phyloP scores from a whole-genome alignment of 306 rosid genomes.

The Argentina anserina region DNA sequence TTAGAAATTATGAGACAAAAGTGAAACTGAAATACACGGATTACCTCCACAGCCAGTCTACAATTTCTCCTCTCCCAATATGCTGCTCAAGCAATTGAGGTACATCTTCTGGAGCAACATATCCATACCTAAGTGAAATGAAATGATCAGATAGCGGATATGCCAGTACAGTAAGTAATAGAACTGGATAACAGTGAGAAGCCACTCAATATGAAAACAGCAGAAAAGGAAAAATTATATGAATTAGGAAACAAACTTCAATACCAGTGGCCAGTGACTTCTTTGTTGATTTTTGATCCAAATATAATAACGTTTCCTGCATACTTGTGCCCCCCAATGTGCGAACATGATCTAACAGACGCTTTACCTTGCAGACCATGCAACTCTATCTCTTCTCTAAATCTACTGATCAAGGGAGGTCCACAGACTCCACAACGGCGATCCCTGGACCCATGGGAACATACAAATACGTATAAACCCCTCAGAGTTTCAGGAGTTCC shows the following conservation, averaged over 20 bases:
- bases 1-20: not conserved
- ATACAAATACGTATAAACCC: constrained; percentile 73
- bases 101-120: constrained; percentile 81
- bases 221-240: not conserved
- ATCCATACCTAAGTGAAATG: constrained; percentile 72
- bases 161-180: constrained; percentile 14
- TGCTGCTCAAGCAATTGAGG: constrained; percentile 75
- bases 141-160: not conserved
- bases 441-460: constrained; percentile 89
- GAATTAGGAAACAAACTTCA: constrained; percentile 15
- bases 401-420: constrained; percentile 70
- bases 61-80: constrained; percentile 62
- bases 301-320: constrained; percentile 89
- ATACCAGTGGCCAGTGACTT: constrained; percentile 88
- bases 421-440: constrained; percentile 97
- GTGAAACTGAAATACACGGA: not conserved
- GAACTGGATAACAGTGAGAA: not conserved
- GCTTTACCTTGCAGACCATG: constrained; percentile 71
- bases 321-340: constrained; percentile 82
- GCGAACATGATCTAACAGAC: constrained; percentile 93
- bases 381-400: constrained; percentile 69
- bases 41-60: constrained; percentile 83
- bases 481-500: constrained; percentile 78
- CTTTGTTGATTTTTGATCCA: constrained; percentile 52
- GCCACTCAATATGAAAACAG: not conserved